phyloP scores from a whole-genome alignment of 2,329 filamentous ascomycete genomes.

The Colletotrichum brevisporum region DNA sequence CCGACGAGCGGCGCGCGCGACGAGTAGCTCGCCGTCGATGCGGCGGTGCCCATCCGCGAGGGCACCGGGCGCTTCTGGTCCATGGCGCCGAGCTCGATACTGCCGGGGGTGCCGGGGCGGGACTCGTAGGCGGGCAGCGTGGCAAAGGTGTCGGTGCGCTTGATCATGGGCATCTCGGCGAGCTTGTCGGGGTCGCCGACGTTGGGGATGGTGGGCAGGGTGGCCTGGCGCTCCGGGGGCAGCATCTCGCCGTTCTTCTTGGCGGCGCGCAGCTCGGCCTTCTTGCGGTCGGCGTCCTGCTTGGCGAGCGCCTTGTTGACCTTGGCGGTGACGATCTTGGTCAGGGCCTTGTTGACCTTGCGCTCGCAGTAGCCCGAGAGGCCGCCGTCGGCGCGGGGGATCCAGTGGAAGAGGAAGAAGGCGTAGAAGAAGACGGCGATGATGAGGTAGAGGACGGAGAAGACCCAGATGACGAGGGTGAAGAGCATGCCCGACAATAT shows the following conservation, averaged over 20 bases:
- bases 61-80: slow-evolving; percentile 66
- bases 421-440: slow-evolving; percentile 84
- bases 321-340: slow-evolving; percentile 86
- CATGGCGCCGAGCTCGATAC: slow-evolving; percentile 66
- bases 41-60: slow-evolving; percentile 66
- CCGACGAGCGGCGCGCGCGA: slow-evolving; percentile 75
- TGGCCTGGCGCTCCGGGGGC: slow-evolving; percentile 71
- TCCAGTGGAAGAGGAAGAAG: slow-evolving; percentile 92
- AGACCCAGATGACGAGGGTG: slow-evolving; percentile 89
- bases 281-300: slow-evolving; percentile 74
- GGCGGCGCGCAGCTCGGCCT: slow-evolving; percentile 64
- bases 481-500: slow-evolving; percentile 94
- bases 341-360: slow-evolving; percentile 89
- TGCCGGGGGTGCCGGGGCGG: slow-evolving; percentile 67
- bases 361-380: slow-evolving; percentile 89
- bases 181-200: slow-evolving; percentile 65
- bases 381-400: slow-evolving; percentile 84
- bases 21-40: slow-evolving; percentile 72
- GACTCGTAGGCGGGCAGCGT: slow-evolving; percentile 76
- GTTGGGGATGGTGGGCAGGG: slow-evolving; percentile 73
- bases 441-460: slow-evolving; percentile 83
- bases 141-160: slow-evolving; percentile 71
- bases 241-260: slow-evolving; percentile 67
- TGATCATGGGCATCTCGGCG: slow-evolving; percentile 70
- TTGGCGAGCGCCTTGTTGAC: slow-evolving; percentile 91